Evolutionary conservation across 805 yeast species (phyloP).

Genomic region (Kuraishia borneana): DNA sequence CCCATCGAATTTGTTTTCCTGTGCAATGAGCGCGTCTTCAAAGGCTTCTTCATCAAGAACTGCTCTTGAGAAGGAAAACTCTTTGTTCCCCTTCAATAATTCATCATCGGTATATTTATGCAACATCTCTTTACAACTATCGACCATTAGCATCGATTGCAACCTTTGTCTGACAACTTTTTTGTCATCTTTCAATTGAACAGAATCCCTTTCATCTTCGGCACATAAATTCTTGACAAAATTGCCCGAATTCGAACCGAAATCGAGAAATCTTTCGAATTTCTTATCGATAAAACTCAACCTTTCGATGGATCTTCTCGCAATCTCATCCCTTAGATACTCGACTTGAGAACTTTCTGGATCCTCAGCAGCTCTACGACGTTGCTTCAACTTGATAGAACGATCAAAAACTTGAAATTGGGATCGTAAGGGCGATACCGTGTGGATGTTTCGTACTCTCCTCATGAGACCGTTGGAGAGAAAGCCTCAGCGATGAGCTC

Average conservation of each 20-base stretch:
- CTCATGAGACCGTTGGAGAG: too few species aligned
- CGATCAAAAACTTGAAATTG: conserved; percentile 46
- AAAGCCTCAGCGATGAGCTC: too few species aligned
- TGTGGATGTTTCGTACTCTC: too few species aligned
- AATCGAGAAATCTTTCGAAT: conserved; percentile 51
- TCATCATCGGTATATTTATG: conserved; percentile 33
- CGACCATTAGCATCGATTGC: conserved; percentile 52
- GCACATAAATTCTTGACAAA: conserved; percentile 19
- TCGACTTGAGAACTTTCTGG: conserved; percentile 46
- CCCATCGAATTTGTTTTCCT: conserved; percentile 43
- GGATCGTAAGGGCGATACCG: neutral
- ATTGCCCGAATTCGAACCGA: conserved; percentile 68
- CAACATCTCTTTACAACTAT: conserved; percentile 43
- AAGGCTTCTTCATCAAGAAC: conserved; percentile 62
- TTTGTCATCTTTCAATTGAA: conserved; percentile 40
- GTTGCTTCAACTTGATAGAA: conserved; percentile 46
- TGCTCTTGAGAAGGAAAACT: conserved; percentile 28
- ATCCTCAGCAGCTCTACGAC: conserved; percentile 36
- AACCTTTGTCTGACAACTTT: conserved; percentile 39
- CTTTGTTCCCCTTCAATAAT: conserved; percentile 11
- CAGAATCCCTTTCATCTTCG: conserved; percentile 24
- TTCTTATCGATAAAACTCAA: conserved; percentile 60
- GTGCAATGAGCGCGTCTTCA: conserved; percentile 26
- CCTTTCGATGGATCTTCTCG: conserved; percentile 62
- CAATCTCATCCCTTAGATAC: conserved; percentile 66